phyloP scores from a whole-genome alignment of 805 yeast species.

The Kazachstania martiniae region DNA sequence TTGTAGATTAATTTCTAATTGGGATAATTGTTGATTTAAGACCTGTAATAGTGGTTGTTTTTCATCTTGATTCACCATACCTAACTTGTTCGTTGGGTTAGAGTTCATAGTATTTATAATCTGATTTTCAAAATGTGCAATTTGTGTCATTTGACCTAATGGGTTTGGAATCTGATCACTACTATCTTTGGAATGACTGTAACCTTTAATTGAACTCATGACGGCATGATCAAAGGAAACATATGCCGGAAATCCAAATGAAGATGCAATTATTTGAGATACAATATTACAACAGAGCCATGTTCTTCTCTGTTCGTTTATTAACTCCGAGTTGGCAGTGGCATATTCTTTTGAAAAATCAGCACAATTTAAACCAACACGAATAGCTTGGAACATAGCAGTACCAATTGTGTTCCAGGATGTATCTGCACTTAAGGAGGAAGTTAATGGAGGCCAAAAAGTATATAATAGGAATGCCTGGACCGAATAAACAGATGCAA shows the following conservation, averaged over 20 bases:
- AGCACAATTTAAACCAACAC: slow-evolving; percentile 84
- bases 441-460: slow-evolving; percentile 92
- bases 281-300: slow-evolving; percentile 93
- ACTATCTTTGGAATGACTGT: background rate
- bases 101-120: slow-evolving; percentile 67
- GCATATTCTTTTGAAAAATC: slow-evolving; percentile 50
- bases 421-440: slow-evolving; percentile 89
- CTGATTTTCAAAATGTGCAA: slow-evolving; percentile 80
- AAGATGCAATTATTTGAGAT: slow-evolving; percentile 80
- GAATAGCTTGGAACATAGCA: slow-evolving; percentile 84
- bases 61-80: slow-evolving; percentile 57
- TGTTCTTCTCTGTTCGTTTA: slow-evolving; percentile 74
- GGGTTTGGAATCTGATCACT: slow-evolving; percentile 36
- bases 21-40: slow-evolving; percentile 61
- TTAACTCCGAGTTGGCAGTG: slow-evolving; percentile 29
- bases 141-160: slow-evolving; percentile 69
- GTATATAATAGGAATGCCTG: slow-evolving; percentile 86
- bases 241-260: slow-evolving; percentile 91
- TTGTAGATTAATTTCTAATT: slow-evolving; percentile 44
- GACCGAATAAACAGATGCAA: slow-evolving; percentile 85
- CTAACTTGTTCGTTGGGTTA: slow-evolving; percentile 55
- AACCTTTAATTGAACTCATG: slow-evolving; percentile 34
- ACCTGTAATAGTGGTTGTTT: slow-evolving; percentile 65
- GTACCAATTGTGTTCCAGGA: slow-evolving; percentile 93
- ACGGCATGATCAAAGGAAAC: slow-evolving; percentile 72